Evolutionary conservation across 495 filamentous ascomycete species (phyloP).

Genomic region (Xylaria telfairii): DNA sequence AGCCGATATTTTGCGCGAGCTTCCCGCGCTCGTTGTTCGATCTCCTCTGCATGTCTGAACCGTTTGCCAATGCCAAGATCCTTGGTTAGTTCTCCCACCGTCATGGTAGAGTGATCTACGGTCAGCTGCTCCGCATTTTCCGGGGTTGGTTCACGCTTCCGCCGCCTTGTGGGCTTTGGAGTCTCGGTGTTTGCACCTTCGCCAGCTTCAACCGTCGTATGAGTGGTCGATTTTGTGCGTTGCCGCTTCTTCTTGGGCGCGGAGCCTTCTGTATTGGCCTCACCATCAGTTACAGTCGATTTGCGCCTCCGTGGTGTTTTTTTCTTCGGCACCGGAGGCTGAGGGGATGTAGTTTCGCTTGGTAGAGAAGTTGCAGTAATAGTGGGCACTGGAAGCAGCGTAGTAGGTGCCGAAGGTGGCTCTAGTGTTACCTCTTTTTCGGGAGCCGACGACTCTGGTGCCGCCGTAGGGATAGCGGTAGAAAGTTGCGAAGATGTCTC

Average conservation of each 20-base stretch:
- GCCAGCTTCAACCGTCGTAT: slow-evolving; percentile 23
- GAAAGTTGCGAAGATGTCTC: not conserved
- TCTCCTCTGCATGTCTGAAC: slow-evolving; percentile 70
- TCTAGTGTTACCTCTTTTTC: slow-evolving; percentile 18
- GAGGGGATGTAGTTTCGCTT: slow-evolving; percentile 22
- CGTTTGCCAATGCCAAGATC: slow-evolving; percentile 80
- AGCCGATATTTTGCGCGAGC: slow-evolving; percentile 47
- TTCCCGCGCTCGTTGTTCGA: slow-evolving; percentile 54
- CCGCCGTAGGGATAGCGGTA: not conserved
- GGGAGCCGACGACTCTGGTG: slow-evolving; percentile 22
- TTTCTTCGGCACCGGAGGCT: slow-evolving; percentile 34
- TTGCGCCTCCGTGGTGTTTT: slow-evolving; percentile 31
- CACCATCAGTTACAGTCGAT: slow-evolving; percentile 23
- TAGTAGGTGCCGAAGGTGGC: slow-evolving; percentile 29
- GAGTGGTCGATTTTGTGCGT: slow-evolving; percentile 27
- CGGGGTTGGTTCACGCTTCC: slow-evolving; percentile 67
- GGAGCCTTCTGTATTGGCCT: slow-evolving; percentile 26
- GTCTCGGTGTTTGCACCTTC: slow-evolving; percentile 33
- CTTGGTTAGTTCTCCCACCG: slow-evolving; percentile 82
- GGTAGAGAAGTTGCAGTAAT: slow-evolving; percentile 24
- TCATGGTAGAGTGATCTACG: slow-evolving; percentile 71
- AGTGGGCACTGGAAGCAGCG: slow-evolving; percentile 29
- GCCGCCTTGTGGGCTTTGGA: slow-evolving; percentile 37
- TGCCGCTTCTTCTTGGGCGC: slow-evolving; percentile 33
- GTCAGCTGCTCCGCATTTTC: slow-evolving; percentile 76